Evolutionary conservation across 2,329 filamentous ascomycete species (phyloP).

Genomic region (Xylogone sp.): DNA sequence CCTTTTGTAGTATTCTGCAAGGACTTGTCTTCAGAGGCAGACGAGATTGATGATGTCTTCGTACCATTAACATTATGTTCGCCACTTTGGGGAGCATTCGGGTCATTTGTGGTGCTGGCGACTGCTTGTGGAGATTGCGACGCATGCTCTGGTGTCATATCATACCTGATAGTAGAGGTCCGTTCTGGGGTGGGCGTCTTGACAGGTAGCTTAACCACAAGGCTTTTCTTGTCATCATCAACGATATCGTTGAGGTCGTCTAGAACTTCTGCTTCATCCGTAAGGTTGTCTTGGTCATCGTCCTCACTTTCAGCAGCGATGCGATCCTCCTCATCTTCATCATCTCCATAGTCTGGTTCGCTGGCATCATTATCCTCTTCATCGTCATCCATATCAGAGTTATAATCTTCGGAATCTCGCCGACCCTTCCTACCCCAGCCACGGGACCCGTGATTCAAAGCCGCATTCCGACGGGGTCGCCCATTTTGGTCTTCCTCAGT

Average conservation of each 20-base stretch:
- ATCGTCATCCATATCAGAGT: slow-evolving; percentile 51
- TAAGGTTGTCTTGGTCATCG: slow-evolving; percentile 52
- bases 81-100: not conserved
- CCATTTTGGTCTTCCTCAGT: slow-evolving; percentile 28
- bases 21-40: not conserved
- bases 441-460: slow-evolving; percentile 14
- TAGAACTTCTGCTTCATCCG: slow-evolving; percentile 38
- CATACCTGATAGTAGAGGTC: slow-evolving; percentile 22
- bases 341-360: slow-evolving; percentile 72
- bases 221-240: slow-evolving; percentile 50
- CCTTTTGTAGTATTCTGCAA: not conserved
- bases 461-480: slow-evolving; percentile 35
- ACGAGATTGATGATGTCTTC: not conserved
- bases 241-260: slow-evolving; percentile 53
- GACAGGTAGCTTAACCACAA: slow-evolving; percentile 71
- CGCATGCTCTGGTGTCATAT: slow-evolving; percentile 10
- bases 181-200: slow-evolving; percentile 28
- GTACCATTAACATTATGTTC: not conserved
- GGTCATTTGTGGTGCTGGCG: not conserved
- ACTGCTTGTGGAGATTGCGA: not conserved
- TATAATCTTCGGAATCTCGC: slow-evolving; percentile 48
- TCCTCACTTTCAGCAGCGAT: slow-evolving; percentile 55
- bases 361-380: slow-evolving; percentile 60
- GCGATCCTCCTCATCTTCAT: slow-evolving; percentile 68
- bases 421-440: slow-evolving; percentile 36